Conservation (phyloP, 306 rosid genomes). For the Dryas drummondii region DNA sequence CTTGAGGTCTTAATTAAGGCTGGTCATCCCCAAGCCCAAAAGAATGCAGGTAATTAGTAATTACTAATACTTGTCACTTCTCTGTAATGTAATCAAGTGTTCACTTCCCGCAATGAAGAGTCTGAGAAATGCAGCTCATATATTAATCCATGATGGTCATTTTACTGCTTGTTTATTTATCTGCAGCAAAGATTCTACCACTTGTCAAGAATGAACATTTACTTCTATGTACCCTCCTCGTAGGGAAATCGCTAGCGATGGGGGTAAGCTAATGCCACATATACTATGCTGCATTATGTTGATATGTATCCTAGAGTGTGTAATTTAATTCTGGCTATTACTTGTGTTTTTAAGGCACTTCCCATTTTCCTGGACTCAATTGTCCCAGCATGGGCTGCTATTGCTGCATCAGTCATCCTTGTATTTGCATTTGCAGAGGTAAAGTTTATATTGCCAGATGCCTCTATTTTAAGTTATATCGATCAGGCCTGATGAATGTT, state of each 20-base stretch:
- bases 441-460: not conserved
- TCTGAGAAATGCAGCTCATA: not conserved
- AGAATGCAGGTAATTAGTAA: conserved; percentile 51
- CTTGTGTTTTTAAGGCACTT: conserved; percentile 51
- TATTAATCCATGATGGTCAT: no score
- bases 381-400: conserved; percentile 47
- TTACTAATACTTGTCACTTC: no score
- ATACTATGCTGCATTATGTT: not conserved
- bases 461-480: not conserved
- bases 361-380: conserved; percentile 57
- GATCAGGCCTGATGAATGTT: no score
- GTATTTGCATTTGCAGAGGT: conserved; percentile 60
- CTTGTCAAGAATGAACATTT: conserved; percentile 78
- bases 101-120: no score
- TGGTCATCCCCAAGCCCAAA: conserved; percentile 57
- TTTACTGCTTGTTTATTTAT: not conserved
- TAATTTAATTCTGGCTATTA: not conserved
- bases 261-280: conserved; percentile 43
- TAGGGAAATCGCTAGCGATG: conserved; percentile 70
- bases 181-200: conserved; percentile 67
- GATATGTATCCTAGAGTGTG: not conserved
- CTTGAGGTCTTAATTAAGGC: conserved; percentile 72
- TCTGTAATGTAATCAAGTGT: no score
- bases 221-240: conserved; percentile 72
- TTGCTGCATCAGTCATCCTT: conserved; percentile 51